Evolutionary conservation across 257 asterid genomes (phyloP), one percentile per base, ranked within the genome.

Genomic region (Sherardia arvensis): DNA sequence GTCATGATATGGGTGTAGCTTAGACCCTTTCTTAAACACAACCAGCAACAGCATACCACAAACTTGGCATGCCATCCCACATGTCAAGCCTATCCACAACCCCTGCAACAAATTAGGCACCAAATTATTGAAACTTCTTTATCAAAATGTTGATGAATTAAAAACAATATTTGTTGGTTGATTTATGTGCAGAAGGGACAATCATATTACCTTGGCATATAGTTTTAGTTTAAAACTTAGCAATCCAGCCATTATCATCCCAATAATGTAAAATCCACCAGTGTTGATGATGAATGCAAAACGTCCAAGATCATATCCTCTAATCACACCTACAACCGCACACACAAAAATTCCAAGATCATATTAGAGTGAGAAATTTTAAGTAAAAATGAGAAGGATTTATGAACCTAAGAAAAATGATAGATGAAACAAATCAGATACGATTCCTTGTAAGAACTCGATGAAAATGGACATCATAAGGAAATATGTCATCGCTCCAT

Each of bases 221-320:
- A 85, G 74, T 58, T 74, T 66, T 1, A 78, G 64, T 66, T 78
- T 81, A 83, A 87, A 85, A 23, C 76, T 87, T 9, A 90, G 87
- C 22, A 87, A 21, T 32, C 54, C 57, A 22, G 95, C 81, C 20
- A 87, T 65, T 6, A 84, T 71, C 87, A 85, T 84, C 55, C 96
- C 97, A 26, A 90, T 70, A 60, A 69, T 20, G 68, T 90, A 90
- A 68, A 76, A 87, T 2, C 82, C 71, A 8, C 76, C 95, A 72
- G 85, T 61, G 73, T 84, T 87, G 36, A 85, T 80, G 21, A 69
- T 62, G 74, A 80, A 76, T 1, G 74, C 95, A 61, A 78, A 71
- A 71, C 81, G 85, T 77, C 85, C 95, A 90, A 85, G 81, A 27
- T 95, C 96, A 47, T 88, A 80, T 6, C 95, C 96, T 74, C 97